Base-by-base conservation (phyloP, 2,329 filamentous ascomycete species). In the Xylaria hypoxylon region DNA sequence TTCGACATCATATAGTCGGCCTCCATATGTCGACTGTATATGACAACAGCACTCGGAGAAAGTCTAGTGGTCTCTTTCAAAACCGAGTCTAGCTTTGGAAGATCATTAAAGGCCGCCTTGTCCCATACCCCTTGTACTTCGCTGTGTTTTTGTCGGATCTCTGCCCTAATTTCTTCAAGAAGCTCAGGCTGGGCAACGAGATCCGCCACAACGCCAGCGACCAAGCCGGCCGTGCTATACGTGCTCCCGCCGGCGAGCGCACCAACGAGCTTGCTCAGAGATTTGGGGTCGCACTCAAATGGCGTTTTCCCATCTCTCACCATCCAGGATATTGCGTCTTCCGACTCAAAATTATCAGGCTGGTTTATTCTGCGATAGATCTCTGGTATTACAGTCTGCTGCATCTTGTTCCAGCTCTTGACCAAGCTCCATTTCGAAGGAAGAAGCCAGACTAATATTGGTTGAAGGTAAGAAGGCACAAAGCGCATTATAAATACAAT, bases 251-350 rank as follows among this genome's bases (percentile, higher is more conserved):
- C 10, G 5, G 8, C 5, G 3, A 53, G 2, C 11, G 50, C 1
- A 2, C 31, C 50, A 1, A 22, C n/a, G 6, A 53, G 50, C 1
- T 8, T 22, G 1, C n/a, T 40, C 7, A 53, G 17, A 13, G 4
- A 6, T 3, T 4, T 1, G 2, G 50, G n/a, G 13, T 53, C 50
- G 3, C 2, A 1, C 7, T 38, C 5, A 6, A 38, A 4, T 1
- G 2, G 7, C 2, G n/a, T 2, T 15, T 22, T 38, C 3, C 31
- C 17, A 2, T 53, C 50, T 3, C 6, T 35, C 2, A 53, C 33
- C 50, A 53, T 53, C 50, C 50, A 53, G 2, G 31, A 38, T n/a
- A 53, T n/a, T n/a, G n/a, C n/a, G n/a, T n/a, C n/a, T n/a, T n/a
- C n/a, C n/a, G n/a, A n/a, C n/a, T n/a, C n/a, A n/a, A n/a, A n/a